Conservation (phyloP, 2,329 filamentous ascomycete genomes). For the Dothistroma pini region DNA sequence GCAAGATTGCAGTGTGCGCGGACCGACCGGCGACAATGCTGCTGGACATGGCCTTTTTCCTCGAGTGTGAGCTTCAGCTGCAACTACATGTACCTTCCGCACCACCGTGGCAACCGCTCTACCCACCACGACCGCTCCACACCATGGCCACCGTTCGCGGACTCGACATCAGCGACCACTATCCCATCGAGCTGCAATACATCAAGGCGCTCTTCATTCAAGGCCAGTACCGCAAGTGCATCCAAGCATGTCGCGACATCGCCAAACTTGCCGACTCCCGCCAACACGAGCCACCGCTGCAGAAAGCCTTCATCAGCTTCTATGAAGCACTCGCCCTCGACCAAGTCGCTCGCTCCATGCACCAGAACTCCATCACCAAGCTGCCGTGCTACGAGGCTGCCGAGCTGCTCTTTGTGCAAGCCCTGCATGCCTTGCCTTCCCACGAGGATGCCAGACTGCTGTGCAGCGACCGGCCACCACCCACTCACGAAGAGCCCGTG, state of each 20-base stretch:
- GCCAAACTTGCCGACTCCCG: slow-evolving; percentile 14
- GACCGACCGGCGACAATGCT: too few relatives aligned
- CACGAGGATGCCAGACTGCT: slow-evolving; percentile 14
- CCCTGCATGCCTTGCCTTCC: slow-evolving; percentile 27
- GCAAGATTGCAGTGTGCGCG: too few relatives aligned
- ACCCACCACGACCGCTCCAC: not conserved
- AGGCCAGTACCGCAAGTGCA: slow-evolving; percentile 32
- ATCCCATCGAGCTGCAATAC: slow-evolving; percentile 28
- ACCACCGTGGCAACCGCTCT: not conserved
- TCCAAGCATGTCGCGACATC: slow-evolving; percentile 30
- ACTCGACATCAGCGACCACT: slow-evolving; percentile 8
- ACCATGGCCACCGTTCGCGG: not conserved
- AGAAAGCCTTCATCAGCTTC: slow-evolving; percentile 41
- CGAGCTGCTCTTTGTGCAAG: slow-evolving; percentile 37
- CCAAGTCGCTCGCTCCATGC: slow-evolving; percentile 44
- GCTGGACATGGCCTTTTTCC: not conserved
- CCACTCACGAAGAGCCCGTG: not conserved
- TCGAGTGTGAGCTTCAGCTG: not conserved
- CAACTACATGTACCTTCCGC: not conserved
- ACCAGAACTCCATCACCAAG: slow-evolving; percentile 46
- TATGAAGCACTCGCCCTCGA: slow-evolving; percentile 48
- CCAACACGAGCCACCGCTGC: slow-evolving; percentile 18
- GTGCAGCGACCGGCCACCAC: slow-evolving; percentile 2
- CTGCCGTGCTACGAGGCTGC: slow-evolving; percentile 41
- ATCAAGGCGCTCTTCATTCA: slow-evolving; percentile 32